Evolutionary conservation across 257 asterid species (phyloP), one percentile per base, ranked within the genome.

Genomic region (Asclepias syriaca): DNA sequence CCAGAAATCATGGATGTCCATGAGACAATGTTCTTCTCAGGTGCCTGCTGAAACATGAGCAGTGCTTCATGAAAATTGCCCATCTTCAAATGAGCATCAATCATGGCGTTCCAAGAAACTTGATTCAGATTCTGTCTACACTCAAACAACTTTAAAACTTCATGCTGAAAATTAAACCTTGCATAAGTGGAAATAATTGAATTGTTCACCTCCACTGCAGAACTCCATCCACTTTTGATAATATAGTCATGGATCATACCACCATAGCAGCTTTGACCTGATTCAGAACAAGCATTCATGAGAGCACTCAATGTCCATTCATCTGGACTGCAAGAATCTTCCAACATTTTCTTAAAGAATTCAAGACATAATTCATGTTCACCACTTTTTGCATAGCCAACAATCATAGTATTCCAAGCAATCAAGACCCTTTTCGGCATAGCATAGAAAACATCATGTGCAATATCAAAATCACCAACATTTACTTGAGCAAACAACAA

Each of bases 1-100:
- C 94, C 94, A 1, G 79, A 66, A 58, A 87, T 84, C 89, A 91
- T 83, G 7, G 92, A 84, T 61, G 97, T 89, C 96, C 88, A 91
- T 0, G 92, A 81, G 67, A 87, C 80, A 32, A 89, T 79, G 80
- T 89, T 91, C 65, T 81, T 84, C 37, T 78, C 71, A 11, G 85
- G 88, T 69, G 84, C 72, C 60, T 46, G 66, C 48, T 56, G 80
- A 75, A 90, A 90, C 12, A 66, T 81, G 14, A 64, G 77, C 69
- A 69, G 50, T 0, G 96, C 94, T 73, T 85, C 80, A 3, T 79
- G 69, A 22, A 64, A 57, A 75, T 86, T 68, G 14, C 92, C 96
- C 19, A 85, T 73, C 84, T 83, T 91, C 94, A 88, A 89, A 54
- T 86, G 83, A 79, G 94, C 90, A 81, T 89, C 96, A 24, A 89